These are phyloP conservation scores for Lactarius vividus DNA, from an alignment of 768 basidiomycete species.

Conservation along the genomic window DNA sequence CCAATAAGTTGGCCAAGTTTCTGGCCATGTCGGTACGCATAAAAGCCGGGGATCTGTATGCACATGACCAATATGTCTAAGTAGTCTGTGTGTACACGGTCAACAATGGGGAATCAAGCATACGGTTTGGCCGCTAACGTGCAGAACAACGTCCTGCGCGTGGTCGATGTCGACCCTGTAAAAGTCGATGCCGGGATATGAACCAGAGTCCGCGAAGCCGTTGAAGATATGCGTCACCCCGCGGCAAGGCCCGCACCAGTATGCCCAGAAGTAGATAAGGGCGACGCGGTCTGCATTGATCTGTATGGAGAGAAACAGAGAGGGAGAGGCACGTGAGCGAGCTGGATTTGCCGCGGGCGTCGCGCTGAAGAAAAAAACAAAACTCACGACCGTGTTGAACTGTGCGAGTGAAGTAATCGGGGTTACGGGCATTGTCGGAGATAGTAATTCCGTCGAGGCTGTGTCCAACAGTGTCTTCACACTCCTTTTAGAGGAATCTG, in stretches of 20 bases:
- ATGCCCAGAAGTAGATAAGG: conserved; percentile 23
- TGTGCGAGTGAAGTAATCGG: conserved; percentile 20
- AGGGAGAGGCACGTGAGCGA: neutral
- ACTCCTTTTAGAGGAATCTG: neutral
- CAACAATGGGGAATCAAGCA: neutral
- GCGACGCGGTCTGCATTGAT: conserved; percentile 10
- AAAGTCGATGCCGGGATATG: conserved; percentile 18
- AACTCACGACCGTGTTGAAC: conserved; percentile 18
- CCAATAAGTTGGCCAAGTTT: conserved; percentile 20
- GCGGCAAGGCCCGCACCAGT: conserved; percentile 24
- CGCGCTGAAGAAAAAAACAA: neutral
- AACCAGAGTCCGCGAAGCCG: conserved; percentile 17
- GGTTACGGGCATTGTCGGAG: conserved; percentile 16
- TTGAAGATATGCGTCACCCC: conserved; percentile 23
- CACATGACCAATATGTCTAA: neutral
- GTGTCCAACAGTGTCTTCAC: neutral
- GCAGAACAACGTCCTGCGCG: conserved; percentile 10
- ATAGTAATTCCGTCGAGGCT: neutral
- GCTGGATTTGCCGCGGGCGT: neutral
- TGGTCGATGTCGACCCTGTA: conserved; percentile 25
- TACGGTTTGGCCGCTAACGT: conserved; percentile 21
- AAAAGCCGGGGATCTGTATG: conserved; percentile 25
- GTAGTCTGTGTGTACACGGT: neutral
- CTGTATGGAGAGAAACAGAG: conserved; percentile 3
- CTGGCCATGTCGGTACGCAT: conserved; percentile 15